Conservation (phyloP, 2,329 filamentous ascomycete genomes). For the Trichoderma gracile region DNA sequence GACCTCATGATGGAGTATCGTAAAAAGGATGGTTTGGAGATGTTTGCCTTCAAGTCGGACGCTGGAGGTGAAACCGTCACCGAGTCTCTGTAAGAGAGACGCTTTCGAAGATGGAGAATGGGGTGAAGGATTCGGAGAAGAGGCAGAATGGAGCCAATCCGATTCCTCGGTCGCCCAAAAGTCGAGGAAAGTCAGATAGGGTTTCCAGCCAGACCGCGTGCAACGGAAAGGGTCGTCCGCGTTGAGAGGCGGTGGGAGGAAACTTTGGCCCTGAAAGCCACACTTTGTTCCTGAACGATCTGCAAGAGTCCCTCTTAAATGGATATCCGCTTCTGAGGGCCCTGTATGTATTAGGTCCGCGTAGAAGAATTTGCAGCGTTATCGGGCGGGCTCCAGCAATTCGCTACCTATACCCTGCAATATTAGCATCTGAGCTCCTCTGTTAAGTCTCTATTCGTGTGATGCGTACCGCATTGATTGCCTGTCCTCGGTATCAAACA, state of each 20-base stretch:
- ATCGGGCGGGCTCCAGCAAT: background rate
- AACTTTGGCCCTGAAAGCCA: background rate
- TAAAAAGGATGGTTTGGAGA: background rate
- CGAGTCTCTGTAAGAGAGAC: background rate
- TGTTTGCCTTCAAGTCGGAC: background rate
- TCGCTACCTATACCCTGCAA: background rate
- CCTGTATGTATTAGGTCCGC: background rate
- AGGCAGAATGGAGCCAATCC: background rate
- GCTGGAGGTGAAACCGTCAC: background rate
- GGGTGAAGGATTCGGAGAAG: background rate
- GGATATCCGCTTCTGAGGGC: background rate
- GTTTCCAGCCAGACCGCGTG: background rate
- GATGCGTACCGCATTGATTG: background rate
- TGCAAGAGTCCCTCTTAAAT: background rate
- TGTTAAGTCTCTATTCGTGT: background rate
- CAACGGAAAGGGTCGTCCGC: background rate
- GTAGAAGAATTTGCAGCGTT: background rate
- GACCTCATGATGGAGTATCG: slow-evolving; percentile 16
- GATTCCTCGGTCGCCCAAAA: background rate
- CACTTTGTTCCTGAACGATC: background rate
- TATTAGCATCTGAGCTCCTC: slow-evolving; percentile 1
- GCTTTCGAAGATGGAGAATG: background rate
- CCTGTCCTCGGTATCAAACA: slow-evolving; percentile 11
- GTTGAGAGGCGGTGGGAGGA: background rate
- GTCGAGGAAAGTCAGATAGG: background rate